Evolutionary conservation across 2,329 filamentous ascomycete genomes (phyloP).

Genomic region (Aspergillus novoparasiticus): DNA sequence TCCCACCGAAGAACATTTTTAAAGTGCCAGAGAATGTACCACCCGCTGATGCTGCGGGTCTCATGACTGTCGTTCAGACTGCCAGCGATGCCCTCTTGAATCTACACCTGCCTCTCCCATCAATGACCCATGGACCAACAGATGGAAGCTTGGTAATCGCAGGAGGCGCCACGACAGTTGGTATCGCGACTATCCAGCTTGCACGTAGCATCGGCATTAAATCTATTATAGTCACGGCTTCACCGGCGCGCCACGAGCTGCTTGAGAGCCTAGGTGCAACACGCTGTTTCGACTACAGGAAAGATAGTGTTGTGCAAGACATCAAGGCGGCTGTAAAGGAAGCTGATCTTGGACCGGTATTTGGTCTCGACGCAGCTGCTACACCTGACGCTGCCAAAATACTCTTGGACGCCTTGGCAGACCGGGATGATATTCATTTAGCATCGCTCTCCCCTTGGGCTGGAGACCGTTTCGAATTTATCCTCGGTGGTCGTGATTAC

Average conservation of each 20-base stretch:
- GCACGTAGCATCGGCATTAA: neutral
- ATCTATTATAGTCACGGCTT: neutral
- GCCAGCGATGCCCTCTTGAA: neutral
- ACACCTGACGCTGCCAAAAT: neutral
- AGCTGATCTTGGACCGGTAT: neutral
- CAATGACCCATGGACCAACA: neutral
- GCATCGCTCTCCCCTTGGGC: neutral
- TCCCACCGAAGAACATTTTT: neutral
- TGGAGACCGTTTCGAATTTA: neutral
- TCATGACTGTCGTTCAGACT: neutral
- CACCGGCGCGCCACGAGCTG: neutral
- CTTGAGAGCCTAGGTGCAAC: neutral
- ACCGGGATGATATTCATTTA: neutral
- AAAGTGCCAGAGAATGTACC: neutral
- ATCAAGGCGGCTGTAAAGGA: neutral
- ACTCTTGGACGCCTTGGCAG: neutral
- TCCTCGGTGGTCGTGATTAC: neutral
- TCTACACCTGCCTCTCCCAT: neutral
- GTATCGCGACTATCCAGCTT: neutral
- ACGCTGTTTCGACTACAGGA: neutral
- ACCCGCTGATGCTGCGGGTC: neutral
- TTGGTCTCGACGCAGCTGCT: neutral
- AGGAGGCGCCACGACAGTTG: neutral
- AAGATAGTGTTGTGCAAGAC: neutral
- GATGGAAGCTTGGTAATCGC: neutral